Percentiles rank a stretch among this genome's conserved stretches.
Evolutionary conservation across 495 filamentous ascomycete genomes (phyloP).

Genomic region (Amorphotheca resinae): DNA sequence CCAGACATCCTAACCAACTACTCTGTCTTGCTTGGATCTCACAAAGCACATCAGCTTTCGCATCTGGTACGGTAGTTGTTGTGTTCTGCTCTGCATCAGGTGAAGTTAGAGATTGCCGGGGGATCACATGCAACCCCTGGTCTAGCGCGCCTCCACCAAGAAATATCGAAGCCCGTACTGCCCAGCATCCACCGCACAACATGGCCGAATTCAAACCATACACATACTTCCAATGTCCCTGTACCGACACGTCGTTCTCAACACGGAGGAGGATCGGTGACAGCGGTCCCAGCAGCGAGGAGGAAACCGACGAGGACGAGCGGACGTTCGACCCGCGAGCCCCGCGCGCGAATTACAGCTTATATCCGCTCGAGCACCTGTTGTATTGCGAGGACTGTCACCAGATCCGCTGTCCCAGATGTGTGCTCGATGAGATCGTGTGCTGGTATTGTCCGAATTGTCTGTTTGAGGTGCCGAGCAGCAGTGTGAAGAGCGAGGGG

Average conservation of each 20-base stretch:
- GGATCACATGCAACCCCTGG: too few relatives aligned
- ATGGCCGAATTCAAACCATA: conserved; percentile 79
- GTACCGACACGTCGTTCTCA: conserved; percentile 47
- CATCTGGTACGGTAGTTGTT: too few relatives aligned
- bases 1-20: too few relatives aligned
- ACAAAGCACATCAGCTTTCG: too few relatives aligned
- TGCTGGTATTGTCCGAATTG: conserved; percentile 95
- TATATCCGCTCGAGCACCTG: conserved; percentile 89
- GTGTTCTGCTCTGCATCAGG: too few relatives aligned
- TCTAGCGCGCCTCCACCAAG: too few relatives aligned
- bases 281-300: conserved; percentile 22
- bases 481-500: conserved; percentile 78
- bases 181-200: neutral
- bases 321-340: conserved; percentile 75
- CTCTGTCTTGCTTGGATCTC: too few relatives aligned
- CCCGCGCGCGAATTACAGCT: conserved; percentile 71
- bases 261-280: conserved; percentile 27
- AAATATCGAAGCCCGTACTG: too few relatives aligned
- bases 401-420: conserved; percentile 85
- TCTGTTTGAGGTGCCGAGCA: conserved; percentile 87
- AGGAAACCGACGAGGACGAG: conserved; percentile 58
- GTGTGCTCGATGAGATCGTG: conserved; percentile 82
- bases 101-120: too few relatives aligned
- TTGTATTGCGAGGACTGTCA: conserved; percentile 95
- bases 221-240: conserved; percentile 86